phyloP scores from a whole-genome alignment of 495 filamentous ascomycete species.

The Penicillium canariense region DNA sequence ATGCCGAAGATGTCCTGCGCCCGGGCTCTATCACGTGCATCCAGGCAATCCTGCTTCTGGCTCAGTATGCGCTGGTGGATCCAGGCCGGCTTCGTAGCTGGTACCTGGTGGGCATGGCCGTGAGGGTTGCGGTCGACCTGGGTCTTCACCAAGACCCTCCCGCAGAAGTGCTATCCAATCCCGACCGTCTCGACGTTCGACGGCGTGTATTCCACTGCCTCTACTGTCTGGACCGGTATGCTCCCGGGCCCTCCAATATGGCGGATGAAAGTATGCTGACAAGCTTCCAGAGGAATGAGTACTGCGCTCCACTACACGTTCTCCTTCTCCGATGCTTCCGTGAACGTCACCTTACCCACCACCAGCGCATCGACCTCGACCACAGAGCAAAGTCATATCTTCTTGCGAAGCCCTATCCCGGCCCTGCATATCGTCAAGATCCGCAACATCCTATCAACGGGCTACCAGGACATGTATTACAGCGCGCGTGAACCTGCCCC shows the following conservation, averaged over 20 bases:
- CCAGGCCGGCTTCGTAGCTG: conserved; percentile 86
- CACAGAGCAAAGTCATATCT: conserved; percentile 42
- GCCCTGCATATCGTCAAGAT: conserved; percentile 69
- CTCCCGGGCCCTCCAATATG: not conserved
- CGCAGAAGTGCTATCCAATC: conserved; percentile 57
- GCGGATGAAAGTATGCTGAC: conserved; percentile 2
- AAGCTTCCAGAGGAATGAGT: conserved; percentile 64
- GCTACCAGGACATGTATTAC: conserved; percentile 81
- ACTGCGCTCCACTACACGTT: conserved; percentile 77
- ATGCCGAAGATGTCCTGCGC: conserved; percentile 75
- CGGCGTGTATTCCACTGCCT: conserved; percentile 82
- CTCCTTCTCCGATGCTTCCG: conserved; percentile 88
- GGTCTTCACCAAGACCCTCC: conserved; percentile 87
- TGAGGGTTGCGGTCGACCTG: conserved; percentile 78
- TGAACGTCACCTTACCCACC: conserved; percentile 61
- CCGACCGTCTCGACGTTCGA: conserved; percentile 66
- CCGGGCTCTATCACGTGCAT: conserved; percentile 80
- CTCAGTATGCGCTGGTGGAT: conserved; percentile 83
- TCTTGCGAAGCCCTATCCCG: conserved; percentile 47
- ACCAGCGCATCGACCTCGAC: conserved; percentile 30
- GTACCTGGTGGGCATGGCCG: conserved; percentile 85
- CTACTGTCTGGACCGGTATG: conserved; percentile 80
- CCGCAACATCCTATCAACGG: conserved; percentile 71
- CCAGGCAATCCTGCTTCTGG: conserved; percentile 79
- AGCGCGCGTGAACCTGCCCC: conserved; percentile 61